These are phyloP conservation scores for Leucocoprinus leucothites DNA, from an alignment of 768 basidiomycete species.

Conservation along the genomic window DNA sequence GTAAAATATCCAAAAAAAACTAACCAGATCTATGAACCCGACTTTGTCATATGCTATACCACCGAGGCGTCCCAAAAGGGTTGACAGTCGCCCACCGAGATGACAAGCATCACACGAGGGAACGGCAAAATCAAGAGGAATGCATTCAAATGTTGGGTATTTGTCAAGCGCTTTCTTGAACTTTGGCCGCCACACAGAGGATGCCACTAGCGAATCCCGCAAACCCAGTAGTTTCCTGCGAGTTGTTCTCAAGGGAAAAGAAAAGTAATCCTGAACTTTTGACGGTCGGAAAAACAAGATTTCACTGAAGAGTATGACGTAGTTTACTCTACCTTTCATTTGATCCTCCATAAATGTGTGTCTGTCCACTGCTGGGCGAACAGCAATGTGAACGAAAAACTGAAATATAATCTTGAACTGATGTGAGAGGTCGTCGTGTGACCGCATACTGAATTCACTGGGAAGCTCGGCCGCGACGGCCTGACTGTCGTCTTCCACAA, in stretches of 20 bases:
- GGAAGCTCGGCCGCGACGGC: constrained; percentile 50
- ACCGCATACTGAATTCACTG: constrained; percentile 74
- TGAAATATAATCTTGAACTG: constrained; percentile 90
- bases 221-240: constrained; percentile 69
- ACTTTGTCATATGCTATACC: constrained; percentile 70
- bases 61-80: constrained; percentile 53
- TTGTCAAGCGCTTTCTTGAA: constrained; percentile 64
- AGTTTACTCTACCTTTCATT: constrained; percentile 41
- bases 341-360: constrained; percentile 50
- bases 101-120: constrained; percentile 83
- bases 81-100: constrained; percentile 68
- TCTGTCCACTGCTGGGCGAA: constrained; percentile 50
- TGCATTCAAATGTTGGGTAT: constrained; percentile 62
- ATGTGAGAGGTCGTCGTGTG: constrained; percentile 69
- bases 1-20: neutral
- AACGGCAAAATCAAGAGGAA: constrained; percentile 49
- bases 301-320: neutral
- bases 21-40: constrained; percentile 51
- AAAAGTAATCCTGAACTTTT: constrained; percentile 67
- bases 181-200: constrained; percentile 77
- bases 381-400: constrained; percentile 79
- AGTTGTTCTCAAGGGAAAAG: constrained; percentile 61
- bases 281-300: neutral
- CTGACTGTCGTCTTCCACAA: constrained; percentile 64
- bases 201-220: constrained; percentile 73